These are phyloP conservation scores for Harrya chromipes DNA, from an alignment of 768 basidiomycete species.

Conservation along the genomic window DNA sequence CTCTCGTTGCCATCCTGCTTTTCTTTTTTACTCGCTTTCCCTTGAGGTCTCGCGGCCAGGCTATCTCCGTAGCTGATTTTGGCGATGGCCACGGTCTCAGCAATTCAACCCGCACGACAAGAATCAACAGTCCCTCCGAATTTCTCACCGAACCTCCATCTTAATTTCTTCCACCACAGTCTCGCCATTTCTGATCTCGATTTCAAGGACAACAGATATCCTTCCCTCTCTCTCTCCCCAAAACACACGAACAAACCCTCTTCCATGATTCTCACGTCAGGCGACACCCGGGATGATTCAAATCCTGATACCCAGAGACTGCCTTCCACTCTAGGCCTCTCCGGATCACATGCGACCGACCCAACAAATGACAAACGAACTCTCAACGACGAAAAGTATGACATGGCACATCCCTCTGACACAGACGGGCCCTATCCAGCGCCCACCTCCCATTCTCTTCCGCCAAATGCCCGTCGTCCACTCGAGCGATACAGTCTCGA, in stretches of 20 bases:
- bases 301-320: conserved; percentile 11
- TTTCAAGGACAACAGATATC: conserved; percentile 62
- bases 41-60: conserved; percentile 13
- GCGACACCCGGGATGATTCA: conserved; percentile 26
- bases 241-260: conserved; percentile 24
- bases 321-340: conserved; percentile 12
- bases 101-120: conserved; percentile 45
- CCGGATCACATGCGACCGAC: conserved; percentile 15
- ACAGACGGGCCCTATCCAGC: conserved; percentile 22
- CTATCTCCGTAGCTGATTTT: conserved; percentile 23
- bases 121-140: conserved; percentile 33
- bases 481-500: conserved; percentile 54
- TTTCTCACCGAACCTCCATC: conserved; percentile 33
- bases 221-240: conserved; percentile 30
- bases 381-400: conserved; percentile 23
- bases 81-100: conserved; percentile 45
- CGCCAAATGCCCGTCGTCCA: conserved; percentile 44
- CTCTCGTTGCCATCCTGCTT: conserved; percentile 4
- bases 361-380: conserved; percentile 22
- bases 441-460: conserved; percentile 41
- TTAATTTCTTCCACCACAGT: conserved; percentile 48
- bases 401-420: conserved; percentile 13
- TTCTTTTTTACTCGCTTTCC: conserved; percentile 7
- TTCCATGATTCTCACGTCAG: conserved; percentile 29
- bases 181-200: conserved; percentile 58